phyloP scores from a whole-genome alignment of 176 grass and related monocot species.

The Carex cristatella region DNA sequence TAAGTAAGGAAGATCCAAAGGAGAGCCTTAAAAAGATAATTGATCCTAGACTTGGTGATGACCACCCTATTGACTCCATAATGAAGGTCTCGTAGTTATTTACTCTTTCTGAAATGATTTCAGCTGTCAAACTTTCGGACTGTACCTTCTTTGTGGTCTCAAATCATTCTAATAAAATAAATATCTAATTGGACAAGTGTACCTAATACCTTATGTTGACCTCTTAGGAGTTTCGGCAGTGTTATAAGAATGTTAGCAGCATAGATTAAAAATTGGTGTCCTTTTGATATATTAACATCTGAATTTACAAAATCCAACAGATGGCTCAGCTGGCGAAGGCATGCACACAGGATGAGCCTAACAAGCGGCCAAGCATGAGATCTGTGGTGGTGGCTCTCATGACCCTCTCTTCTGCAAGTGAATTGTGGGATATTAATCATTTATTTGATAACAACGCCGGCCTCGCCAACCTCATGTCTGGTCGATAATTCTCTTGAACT shows the following conservation, averaged over 20 bases:
- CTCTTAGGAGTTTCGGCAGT: background rate
- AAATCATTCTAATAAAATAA: background rate
- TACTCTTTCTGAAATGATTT: background rate
- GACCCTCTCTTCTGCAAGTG: conserved; percentile 63
- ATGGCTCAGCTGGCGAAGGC: conserved; percentile 62
- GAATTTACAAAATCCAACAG: conserved; percentile 28
- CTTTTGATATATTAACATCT: background rate
- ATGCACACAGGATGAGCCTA: conserved; percentile 78
- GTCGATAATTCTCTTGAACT: conserved; percentile 33
- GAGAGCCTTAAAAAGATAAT: conserved; percentile 47
- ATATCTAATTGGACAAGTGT: background rate
- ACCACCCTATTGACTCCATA: conserved; percentile 54
- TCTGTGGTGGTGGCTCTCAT: conserved; percentile 76
- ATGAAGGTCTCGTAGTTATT: conserved; percentile 36
- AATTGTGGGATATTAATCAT: conserved; percentile 61
- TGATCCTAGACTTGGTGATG: conserved; percentile 61
- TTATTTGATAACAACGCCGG: conserved; percentile 52
- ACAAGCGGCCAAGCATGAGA: conserved; percentile 61
- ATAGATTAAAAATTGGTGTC: background rate
- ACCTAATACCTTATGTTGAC: background rate
- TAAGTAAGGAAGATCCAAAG: conserved; percentile 43
- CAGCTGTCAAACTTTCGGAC: background rate
- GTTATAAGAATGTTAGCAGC: background rate
- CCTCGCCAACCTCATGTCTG: conserved; percentile 61
- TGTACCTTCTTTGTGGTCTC: background rate